Conservation (phyloP, 805 yeast species). For the Wickerhamiella qilinensis region DNA sequence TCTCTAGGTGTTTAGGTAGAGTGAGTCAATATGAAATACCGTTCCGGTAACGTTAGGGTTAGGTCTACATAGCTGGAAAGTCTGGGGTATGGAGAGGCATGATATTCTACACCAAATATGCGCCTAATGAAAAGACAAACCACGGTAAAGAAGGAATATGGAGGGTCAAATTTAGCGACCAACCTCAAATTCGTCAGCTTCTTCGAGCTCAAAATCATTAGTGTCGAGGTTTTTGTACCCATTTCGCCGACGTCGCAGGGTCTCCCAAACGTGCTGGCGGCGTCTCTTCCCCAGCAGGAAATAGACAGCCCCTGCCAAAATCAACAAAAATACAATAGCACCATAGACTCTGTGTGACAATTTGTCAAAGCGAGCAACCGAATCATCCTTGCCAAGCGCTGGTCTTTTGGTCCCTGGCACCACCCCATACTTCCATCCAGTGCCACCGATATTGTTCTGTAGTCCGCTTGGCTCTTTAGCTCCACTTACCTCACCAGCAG, state of each 20-base stretch:
- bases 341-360: conserved; percentile 24
- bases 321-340: conserved; percentile 21
- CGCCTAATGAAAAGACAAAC: too few relatives aligned
- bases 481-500: conserved; percentile 35
- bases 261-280: conserved; percentile 11
- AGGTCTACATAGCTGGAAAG: too few relatives aligned
- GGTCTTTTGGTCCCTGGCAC: conserved; percentile 7
- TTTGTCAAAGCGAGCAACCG: conserved; percentile 7
- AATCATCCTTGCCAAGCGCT: conserved; percentile 5
- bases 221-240: conserved; percentile 2
- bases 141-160: not conserved
- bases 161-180: not conserved
- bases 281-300: conserved; percentile 23
- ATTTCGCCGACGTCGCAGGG: conserved; percentile 8
- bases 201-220: conserved; percentile 15
- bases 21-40: too few relatives aligned
- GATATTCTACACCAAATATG: too few relatives aligned
- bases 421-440: conserved; percentile 7
- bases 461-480: conserved; percentile 15
- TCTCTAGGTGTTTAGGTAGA: too few relatives aligned
- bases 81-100: too few relatives aligned
- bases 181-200: conserved; percentile 10
- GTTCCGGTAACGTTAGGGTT: too few relatives aligned
- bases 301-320: conserved; percentile 20
- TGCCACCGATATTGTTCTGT: conserved; percentile 8